Percentiles rank a stretch among this genome's conserved stretches.
These are phyloP conservation scores for Phytophthora macrochlamydospora DNA, from an alignment of 352 stramenopile genomes.

Conservation along the genomic window DNA sequence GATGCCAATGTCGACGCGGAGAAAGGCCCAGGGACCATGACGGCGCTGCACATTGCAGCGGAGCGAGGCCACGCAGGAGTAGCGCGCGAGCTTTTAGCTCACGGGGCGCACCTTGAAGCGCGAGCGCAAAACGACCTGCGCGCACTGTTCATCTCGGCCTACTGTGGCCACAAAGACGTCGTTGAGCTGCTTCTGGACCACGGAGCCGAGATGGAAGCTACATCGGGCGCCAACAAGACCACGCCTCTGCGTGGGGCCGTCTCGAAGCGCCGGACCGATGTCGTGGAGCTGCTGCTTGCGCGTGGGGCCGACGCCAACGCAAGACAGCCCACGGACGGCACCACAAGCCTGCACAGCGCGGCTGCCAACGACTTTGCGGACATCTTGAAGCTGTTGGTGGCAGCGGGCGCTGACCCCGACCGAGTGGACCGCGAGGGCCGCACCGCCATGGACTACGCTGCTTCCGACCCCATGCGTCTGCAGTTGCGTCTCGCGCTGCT, in stretches of 20 bases:
- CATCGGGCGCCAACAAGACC: constrained; percentile 46
- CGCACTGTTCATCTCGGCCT: constrained; percentile 53
- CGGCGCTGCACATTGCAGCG: constrained; percentile 57
- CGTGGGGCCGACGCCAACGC: constrained; percentile 51
- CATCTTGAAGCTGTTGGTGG: constrained; percentile 46
- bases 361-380: constrained; percentile 45
- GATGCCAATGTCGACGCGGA: constrained; percentile 53
- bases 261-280: constrained; percentile 38
- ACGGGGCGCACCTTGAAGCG: constrained; percentile 51
- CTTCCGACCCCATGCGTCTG: constrained; percentile 48
- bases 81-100: constrained; percentile 41
- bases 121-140: constrained; percentile 47
- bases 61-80: constrained; percentile 52
- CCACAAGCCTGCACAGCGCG: constrained; percentile 56
- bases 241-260: constrained; percentile 55
- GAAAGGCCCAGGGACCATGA: constrained; percentile 50
- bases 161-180: constrained; percentile 52
- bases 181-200: constrained; percentile 46
- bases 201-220: constrained; percentile 47
- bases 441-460: constrained; percentile 49
- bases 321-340: constrained; percentile 40
- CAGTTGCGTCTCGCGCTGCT: constrained; percentile 56
- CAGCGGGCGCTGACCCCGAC: constrained; percentile 43
- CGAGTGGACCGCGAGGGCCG: constrained; percentile 36
- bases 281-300: constrained; percentile 46